Base-by-base conservation (phyloP, 2,329 filamentous ascomycete species). In the Diplocarpon mali region DNA sequence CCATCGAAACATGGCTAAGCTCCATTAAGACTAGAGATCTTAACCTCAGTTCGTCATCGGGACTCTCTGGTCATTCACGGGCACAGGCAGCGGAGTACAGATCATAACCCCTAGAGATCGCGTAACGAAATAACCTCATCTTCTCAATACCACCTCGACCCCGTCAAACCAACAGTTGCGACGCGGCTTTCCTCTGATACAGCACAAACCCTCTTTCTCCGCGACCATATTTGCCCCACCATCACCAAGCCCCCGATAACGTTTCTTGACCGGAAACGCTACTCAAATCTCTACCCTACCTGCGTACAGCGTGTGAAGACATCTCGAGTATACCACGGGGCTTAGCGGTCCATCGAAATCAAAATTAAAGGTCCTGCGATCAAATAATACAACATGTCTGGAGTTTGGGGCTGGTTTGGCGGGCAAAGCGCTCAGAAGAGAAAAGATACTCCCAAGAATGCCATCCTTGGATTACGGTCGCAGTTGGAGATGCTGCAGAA, bases 401-500 rank as follows among this genome's bases (percentile, higher is more conserved):
- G 71, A 52, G 76, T 85, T 68, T 85, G 85, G 83, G 79, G 83
- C 69, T 95, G 89, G 87, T 95, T 95, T 65, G 88, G 90, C 67
- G 87, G 87, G 60, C 78, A 76, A 55, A 76, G 78, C 59, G 80
- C 81, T 57, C 81, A 88, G 69, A 86, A 87, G 74, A 81, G 82
- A 69, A 95, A 93, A 71, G 87, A 95, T 69, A 83, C 80, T 49
- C 87, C 92, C 46, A 98, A 98, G 76, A 92, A 95, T 71, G 92
- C 92, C 56, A 98, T 98, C 60, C 73, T 98, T 46, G 78, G 77
- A 49, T 71, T 98, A 61, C 80, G 92, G 57, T 76, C 83, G 60
- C 90, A 95, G 70, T 75, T 96, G 36, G 90, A 95, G 58, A 96
- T 96, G 89, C 75, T 98, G 62, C 87, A 93, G 69, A 98, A 98